Conservation (phyloP, 1,284 basidiomycete species). For the Meripilus lineatus region DNA sequence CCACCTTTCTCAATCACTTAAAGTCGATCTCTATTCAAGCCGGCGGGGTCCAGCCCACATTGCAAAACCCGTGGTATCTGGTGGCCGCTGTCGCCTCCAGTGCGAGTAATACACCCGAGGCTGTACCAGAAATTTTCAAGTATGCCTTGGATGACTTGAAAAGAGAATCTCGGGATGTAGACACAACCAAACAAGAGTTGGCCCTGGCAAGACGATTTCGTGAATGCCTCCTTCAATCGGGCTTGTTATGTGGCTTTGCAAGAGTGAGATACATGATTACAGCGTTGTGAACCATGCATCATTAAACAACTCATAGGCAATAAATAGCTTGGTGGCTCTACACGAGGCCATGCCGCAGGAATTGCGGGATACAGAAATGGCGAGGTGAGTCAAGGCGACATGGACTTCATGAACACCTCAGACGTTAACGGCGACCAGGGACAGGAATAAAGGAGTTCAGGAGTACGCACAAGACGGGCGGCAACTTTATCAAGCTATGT, state of each 20-base stretch:
- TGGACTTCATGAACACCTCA: background rate
- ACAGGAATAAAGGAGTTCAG: constrained; percentile 31
- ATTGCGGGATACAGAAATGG: constrained; percentile 24
- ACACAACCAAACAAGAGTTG: constrained; percentile 29
- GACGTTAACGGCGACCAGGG: constrained; percentile 24
- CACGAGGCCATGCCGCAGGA: constrained; percentile 29
- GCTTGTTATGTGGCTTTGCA: constrained; percentile 48
- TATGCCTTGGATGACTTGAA: constrained; percentile 40
- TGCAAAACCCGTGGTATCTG: constrained; percentile 50
- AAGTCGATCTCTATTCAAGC: constrained; percentile 19
- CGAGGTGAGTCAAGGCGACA: constrained; percentile 22
- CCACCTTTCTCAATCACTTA: constrained; percentile 21
- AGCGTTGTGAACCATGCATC: background rate
- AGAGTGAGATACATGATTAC: constrained; percentile 27
- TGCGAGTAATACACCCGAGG: constrained; percentile 51
- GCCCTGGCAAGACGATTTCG: constrained; percentile 44
- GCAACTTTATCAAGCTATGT: constrained; percentile 39
- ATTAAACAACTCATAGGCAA: constrained; percentile 18
- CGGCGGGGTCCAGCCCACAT: constrained; percentile 10
- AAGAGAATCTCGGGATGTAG: constrained; percentile 19
- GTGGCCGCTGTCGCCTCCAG: constrained; percentile 49
- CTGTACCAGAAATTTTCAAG: constrained; percentile 47
- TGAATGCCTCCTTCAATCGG: constrained; percentile 54
- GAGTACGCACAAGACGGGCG: constrained; percentile 39
- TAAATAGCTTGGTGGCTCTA: constrained; percentile 29